Base-by-base conservation (phyloP, 176 grass and related monocot species). In the Aegilops speltoides region DNA sequence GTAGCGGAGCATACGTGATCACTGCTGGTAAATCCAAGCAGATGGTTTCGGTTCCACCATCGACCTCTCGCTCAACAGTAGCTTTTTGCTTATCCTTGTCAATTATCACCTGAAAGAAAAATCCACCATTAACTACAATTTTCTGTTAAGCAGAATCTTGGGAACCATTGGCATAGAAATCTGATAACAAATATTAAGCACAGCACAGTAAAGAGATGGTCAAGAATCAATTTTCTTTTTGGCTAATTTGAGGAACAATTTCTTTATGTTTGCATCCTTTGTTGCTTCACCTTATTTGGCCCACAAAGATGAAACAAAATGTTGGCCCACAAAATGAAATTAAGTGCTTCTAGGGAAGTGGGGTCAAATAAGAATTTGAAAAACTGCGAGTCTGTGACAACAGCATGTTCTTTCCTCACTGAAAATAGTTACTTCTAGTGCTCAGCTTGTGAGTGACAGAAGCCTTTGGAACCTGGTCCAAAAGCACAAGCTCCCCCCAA, bases 21-120 rank as follows among this genome's bases (percentile, higher is more conserved):
- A 98, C 92, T 40, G 94, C 97, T 25, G 97, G 97, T 33, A 98
- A 71, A 90, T 91, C 92, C 84, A 96, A 61, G 86, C 88, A 93
- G 29, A 98, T 75, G 7, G 92, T 96, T 60, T 98, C 97, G 4
- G 94, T 91, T 70, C 97, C 94, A 37, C 88, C 94, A 22, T 98
- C 94, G 0, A 98, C 90, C 64, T 96, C 97, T 89, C 94, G 88
- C 78, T 96, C 92, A 1, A 98, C 90, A 20, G 82, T 98, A 76
- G 90, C 87, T 8, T 68, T 92, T 60, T 92, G 83, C 84, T 96
- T 96, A 24, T 91, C 94, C 77, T 93, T 91, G 63, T 96, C 94
- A 86, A 98, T 84, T 76, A 93, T 26, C 52, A 98, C 90, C 97
- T 98, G 84, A 6, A 86, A 86, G 69, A 41, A 73, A 45, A 73